Percentiles rank a stretch among this genome's conserved stretches.
phyloP scores from a whole-genome alignment of 768 basidiomycete genomes.

The Guyanaporus albipodus region DNA sequence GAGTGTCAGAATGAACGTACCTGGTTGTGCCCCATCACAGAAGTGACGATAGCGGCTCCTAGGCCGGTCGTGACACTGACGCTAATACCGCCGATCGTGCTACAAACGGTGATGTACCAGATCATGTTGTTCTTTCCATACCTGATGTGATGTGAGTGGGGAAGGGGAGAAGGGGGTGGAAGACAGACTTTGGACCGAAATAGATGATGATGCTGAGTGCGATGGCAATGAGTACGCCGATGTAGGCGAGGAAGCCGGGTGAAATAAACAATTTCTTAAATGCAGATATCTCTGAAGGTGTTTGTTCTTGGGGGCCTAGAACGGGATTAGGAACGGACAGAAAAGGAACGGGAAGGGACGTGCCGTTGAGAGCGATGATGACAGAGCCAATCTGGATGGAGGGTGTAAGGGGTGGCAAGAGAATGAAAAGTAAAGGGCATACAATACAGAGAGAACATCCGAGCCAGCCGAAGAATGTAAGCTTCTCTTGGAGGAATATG shows the following conservation, averaged over 20 bases:
- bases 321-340: slow-evolving; percentile 1
- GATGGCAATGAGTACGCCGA: slow-evolving; percentile 55
- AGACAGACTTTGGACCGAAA: slow-evolving; percentile 69
- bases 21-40: slow-evolving; percentile 73
- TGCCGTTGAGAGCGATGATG: slow-evolving; percentile 87
- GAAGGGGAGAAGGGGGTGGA: neutral
- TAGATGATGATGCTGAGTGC: slow-evolving; percentile 74
- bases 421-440: slow-evolving; percentile 29
- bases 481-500: slow-evolving; percentile 86
- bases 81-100: slow-evolving; percentile 93
- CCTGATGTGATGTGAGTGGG: slow-evolving; percentile 30
- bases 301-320: slow-evolving; percentile 63
- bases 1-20: slow-evolving; percentile 34
- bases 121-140: slow-evolving; percentile 93
- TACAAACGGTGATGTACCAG: slow-evolving; percentile 93
- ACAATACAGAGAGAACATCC: slow-evolving; percentile 91
- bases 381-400: slow-evolving; percentile 66
- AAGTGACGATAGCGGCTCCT: slow-evolving; percentile 85
- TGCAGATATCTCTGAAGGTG: slow-evolving; percentile 61
- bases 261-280: slow-evolving; percentile 82
- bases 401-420: neutral
- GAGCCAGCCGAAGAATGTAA: slow-evolving; percentile 96
- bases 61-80: slow-evolving; percentile 94
- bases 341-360: slow-evolving; percentile 4
- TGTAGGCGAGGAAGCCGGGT: slow-evolving; percentile 76